These are phyloP conservation scores for Metschnikowia henanensis DNA, from an alignment of 805 yeast genomes.

Conservation along the genomic window DNA sequence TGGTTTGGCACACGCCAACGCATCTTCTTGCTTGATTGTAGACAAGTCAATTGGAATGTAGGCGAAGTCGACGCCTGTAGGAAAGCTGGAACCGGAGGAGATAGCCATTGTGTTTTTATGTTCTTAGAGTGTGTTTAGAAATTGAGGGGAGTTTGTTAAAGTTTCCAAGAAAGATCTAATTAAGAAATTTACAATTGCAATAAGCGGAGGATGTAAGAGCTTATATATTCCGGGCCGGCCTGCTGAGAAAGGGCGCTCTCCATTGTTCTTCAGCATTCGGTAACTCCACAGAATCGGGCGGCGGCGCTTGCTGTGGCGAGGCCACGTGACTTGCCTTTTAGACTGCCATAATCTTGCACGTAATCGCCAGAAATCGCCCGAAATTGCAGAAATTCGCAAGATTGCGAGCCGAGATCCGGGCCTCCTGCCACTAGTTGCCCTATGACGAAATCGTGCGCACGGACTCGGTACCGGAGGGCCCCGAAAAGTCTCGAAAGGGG, in stretches of 20 bases:
- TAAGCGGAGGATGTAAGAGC: not conserved
- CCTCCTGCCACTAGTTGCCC: not conserved
- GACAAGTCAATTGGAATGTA: constrained; percentile 39
- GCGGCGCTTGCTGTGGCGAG: constrained; percentile 2
- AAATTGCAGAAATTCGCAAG: too few species aligned
- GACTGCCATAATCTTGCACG: not conserved
- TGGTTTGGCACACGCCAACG: constrained; percentile 37
- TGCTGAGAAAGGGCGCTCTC: not conserved
- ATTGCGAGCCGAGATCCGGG: not conserved
- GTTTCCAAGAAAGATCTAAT: not conserved
- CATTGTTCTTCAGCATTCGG: not conserved
- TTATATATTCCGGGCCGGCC: not conserved
- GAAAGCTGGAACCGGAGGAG: constrained; percentile 33
- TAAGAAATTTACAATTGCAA: not conserved
- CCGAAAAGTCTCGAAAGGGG: too few species aligned
- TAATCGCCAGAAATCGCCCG: too few species aligned
- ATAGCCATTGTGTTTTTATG: constrained; percentile 15
- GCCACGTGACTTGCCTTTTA: constrained; percentile 2
- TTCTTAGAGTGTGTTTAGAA: not conserved
- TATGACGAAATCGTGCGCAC: not conserved
- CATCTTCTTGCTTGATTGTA: constrained; percentile 22
- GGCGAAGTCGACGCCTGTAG: constrained; percentile 32
- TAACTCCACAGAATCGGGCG: constrained; percentile 2
- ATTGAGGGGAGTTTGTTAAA: not conserved
- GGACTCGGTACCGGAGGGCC: too few species aligned